Conservation (phyloP, 768 basidiomycete genomes). For the Lentinula sp. region DNA sequence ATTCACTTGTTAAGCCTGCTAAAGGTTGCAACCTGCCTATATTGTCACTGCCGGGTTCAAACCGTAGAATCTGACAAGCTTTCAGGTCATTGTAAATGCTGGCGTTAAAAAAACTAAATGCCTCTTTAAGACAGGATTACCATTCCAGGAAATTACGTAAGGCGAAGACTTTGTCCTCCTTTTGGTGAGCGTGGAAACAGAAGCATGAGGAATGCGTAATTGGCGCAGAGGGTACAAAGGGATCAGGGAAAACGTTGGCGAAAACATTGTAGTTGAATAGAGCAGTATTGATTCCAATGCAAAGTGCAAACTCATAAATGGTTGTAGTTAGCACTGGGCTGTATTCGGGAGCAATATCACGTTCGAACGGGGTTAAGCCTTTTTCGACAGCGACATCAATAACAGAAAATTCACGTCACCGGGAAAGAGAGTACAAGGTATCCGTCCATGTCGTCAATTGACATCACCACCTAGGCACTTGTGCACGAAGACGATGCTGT, state of each 20-base stretch:
- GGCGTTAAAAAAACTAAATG: not conserved
- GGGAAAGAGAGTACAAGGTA: no score
- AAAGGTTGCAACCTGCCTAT: not conserved
- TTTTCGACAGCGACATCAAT: no score
- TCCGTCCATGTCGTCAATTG: no score
- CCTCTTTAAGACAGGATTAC: not conserved
- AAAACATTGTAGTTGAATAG: not conserved
- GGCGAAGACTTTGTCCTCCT: not conserved
- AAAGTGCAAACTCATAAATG: not conserved
- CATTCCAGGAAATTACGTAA: not conserved
- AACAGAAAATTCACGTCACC: no score
- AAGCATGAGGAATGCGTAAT: no score
- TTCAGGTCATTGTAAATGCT: not conserved
- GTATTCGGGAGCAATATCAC: no score
- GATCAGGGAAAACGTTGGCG: not conserved
- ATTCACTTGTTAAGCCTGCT: not conserved
- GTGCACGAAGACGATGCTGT: no score
- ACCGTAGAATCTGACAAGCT: not conserved
- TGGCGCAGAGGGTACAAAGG: not conserved
- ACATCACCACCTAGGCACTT: no score
- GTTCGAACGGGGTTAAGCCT: no score
- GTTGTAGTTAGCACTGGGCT: no score
- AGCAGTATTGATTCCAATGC: not conserved
- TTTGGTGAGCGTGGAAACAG: not conserved
- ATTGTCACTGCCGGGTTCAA: not conserved